Percentiles rank a stretch among this genome's conserved stretches.
Conservation (phyloP, 2,329 filamentous ascomycete species). For the Botrytis tulipae region DNA sequence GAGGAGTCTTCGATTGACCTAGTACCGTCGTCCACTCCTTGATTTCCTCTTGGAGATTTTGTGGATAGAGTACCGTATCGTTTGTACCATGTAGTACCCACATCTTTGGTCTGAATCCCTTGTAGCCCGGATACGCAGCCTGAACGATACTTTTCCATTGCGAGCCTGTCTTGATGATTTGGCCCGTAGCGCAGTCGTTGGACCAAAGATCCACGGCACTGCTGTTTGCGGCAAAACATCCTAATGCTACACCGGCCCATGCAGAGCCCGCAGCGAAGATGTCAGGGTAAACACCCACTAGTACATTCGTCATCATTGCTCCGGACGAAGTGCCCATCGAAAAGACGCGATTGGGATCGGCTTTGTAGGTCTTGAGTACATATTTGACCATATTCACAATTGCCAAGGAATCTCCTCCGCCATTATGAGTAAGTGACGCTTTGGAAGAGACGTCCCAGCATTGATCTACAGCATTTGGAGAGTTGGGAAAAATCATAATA, state of each 20-base stretch:
- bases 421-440: constrained; percentile 50
- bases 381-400: constrained; percentile 61
- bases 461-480: constrained; percentile 47
- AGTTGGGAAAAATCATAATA: constrained; percentile 59
- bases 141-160: constrained; percentile 45
- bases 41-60: constrained; percentile 44
- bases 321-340: constrained; percentile 47
- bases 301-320: constrained; percentile 53
- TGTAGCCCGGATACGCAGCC: constrained; percentile 42
- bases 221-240: constrained; percentile 42
- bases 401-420: constrained; percentile 54
- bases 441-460: constrained; percentile 61
- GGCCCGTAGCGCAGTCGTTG: constrained; percentile 45
- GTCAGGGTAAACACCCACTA: constrained; percentile 49
- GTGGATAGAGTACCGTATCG: constrained; percentile 42
- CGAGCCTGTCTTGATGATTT: constrained; percentile 38
- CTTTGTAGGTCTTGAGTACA: constrained; percentile 51
- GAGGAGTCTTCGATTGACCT: constrained; percentile 19
- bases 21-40: constrained; percentile 51
- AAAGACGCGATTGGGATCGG: constrained; percentile 51
- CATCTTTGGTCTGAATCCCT: constrained; percentile 27
- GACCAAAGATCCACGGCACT: constrained; percentile 50
- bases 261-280: constrained; percentile 47
- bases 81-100: constrained; percentile 40
- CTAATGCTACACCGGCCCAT: constrained; percentile 47